Evolutionary conservation across 768 basidiomycete genomes (phyloP).

Genomic region (Kwoniella pini): DNA sequence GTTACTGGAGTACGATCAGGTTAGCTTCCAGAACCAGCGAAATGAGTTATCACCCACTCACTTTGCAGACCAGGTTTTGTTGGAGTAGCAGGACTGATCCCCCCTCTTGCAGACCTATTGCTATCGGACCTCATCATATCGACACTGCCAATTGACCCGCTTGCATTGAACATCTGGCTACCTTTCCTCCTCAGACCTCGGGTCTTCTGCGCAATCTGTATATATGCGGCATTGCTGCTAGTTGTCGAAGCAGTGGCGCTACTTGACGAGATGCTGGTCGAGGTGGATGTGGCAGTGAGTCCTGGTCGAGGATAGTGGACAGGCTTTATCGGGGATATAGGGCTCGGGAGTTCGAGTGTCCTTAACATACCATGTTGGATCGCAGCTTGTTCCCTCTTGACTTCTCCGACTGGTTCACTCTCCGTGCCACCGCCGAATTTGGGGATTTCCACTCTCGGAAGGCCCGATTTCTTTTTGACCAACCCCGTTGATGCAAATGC

Average conservation of each 20-base stretch:
- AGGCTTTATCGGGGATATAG: constrained; percentile 29
- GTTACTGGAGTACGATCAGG: constrained; percentile 20
- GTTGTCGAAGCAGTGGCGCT: constrained; percentile 3
- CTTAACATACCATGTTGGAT: constrained; percentile 11
- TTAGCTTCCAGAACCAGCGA: not conserved
- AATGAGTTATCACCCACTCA: constrained; percentile 8
- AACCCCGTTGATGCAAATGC: constrained; percentile 57
- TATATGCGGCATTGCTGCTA: constrained; percentile 26
- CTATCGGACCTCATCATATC: constrained; percentile 23
- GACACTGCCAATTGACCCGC: constrained; percentile 34
- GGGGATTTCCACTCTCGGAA: constrained; percentile 31
- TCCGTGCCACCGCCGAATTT: constrained; percentile 23
- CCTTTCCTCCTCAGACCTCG: constrained; percentile 44
- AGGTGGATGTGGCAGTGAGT: constrained; percentile 16
- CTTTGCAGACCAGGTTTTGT: constrained; percentile 33
- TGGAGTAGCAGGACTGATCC: constrained; percentile 35
- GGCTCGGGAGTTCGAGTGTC: constrained; percentile 11
- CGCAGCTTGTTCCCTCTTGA: constrained; percentile 19
- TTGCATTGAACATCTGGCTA: constrained; percentile 40
- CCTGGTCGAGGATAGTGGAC: constrained; percentile 4
- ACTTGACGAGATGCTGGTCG: constrained; percentile 6
- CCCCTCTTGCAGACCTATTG: constrained; percentile 9
- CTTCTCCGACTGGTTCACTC: constrained; percentile 23
- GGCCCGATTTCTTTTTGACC: constrained; percentile 52
- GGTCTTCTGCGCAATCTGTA: constrained; percentile 24